These are phyloP conservation scores for Cytospora mali DNA, from an alignment of 2,329 filamentous ascomycete species.

Conservation along the genomic window DNA sequence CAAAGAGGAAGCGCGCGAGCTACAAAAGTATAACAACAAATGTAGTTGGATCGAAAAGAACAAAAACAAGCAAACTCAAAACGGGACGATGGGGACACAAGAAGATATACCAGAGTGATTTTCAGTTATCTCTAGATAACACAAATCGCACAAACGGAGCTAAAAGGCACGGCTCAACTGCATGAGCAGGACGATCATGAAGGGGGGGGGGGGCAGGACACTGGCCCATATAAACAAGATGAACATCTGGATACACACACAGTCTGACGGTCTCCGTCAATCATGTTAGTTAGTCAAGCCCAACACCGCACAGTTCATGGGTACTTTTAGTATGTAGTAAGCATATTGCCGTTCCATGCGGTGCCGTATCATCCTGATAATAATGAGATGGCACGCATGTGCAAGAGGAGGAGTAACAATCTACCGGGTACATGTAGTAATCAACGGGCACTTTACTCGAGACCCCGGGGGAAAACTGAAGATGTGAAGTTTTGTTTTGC, in stretches of 20 bases:
- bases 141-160: slow-evolving; percentile 5
- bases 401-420: too few relatives aligned
- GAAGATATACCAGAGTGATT: slow-evolving; percentile 1
- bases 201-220: not conserved
- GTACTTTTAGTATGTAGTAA: too few relatives aligned
- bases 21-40: too few relatives aligned
- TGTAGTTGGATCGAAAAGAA: too few relatives aligned
- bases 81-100: not conserved
- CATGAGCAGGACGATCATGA: slow-evolving; percentile 2
- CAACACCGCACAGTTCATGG: too few relatives aligned
- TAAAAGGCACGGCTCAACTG: slow-evolving; percentile 5
- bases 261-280: too few relatives aligned
- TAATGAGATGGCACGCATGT: too few relatives aligned
- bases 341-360: too few relatives aligned
- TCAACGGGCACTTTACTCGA: not conserved
- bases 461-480: not conserved
- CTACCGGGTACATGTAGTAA: not conserved
- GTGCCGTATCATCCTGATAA: too few relatives aligned
- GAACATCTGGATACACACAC: not conserved
- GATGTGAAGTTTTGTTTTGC: not conserved
- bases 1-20: slow-evolving; percentile 5
- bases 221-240: not conserved
- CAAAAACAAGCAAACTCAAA: not conserved
- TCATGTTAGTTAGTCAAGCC: too few relatives aligned
- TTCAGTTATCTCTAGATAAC: slow-evolving; percentile 11